Conservation (phyloP, 1,284 basidiomycete genomes). For the Mycena sp. region DNA sequence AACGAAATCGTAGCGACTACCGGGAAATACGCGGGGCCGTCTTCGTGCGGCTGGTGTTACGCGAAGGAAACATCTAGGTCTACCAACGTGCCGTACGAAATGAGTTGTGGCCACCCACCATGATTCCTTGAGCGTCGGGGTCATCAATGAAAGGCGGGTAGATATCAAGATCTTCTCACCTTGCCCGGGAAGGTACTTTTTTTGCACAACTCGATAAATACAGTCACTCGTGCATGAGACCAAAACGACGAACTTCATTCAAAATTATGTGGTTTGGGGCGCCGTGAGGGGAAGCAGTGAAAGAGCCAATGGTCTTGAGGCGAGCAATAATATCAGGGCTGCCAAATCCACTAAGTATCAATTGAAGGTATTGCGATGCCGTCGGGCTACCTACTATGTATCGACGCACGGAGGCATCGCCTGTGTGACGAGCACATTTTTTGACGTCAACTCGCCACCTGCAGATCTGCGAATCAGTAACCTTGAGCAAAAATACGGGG, state of each 20-base stretch:
- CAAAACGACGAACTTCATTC: slow-evolving; percentile 33
- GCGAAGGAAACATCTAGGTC: slow-evolving; percentile 21
- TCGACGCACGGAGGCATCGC: slow-evolving; percentile 72
- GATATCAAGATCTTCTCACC: slow-evolving; percentile 49
- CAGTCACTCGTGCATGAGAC: slow-evolving; percentile 5
- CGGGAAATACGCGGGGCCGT: slow-evolving; percentile 89
- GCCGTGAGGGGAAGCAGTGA: slow-evolving; percentile 67
- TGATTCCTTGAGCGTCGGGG: slow-evolving; percentile 58
- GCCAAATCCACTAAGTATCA: not conserved
- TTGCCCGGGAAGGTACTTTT: slow-evolving; percentile 86
- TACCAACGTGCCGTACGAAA: not conserved
- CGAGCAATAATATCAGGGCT: slow-evolving; percentile 84
- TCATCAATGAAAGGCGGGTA: not conserved
- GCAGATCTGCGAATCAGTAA: slow-evolving; percentile 9
- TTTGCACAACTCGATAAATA: slow-evolving; percentile 14
- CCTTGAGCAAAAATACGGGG: not conserved
- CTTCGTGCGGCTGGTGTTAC: slow-evolving; percentile 83
- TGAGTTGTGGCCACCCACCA: slow-evolving; percentile 58
- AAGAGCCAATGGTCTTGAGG: slow-evolving; percentile 69
- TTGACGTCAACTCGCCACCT: slow-evolving; percentile 77
- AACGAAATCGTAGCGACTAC: slow-evolving; percentile 92
- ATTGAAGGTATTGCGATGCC: slow-evolving; percentile 28
- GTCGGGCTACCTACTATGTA: slow-evolving; percentile 56
- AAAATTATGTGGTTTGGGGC: slow-evolving; percentile 88
- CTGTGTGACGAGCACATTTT: slow-evolving; percentile 69